Percentiles rank a stretch among this genome's conserved stretches.
phyloP scores from a whole-genome alignment of 164 flowering plant species.

The Aristolochia contorta region DNA sequence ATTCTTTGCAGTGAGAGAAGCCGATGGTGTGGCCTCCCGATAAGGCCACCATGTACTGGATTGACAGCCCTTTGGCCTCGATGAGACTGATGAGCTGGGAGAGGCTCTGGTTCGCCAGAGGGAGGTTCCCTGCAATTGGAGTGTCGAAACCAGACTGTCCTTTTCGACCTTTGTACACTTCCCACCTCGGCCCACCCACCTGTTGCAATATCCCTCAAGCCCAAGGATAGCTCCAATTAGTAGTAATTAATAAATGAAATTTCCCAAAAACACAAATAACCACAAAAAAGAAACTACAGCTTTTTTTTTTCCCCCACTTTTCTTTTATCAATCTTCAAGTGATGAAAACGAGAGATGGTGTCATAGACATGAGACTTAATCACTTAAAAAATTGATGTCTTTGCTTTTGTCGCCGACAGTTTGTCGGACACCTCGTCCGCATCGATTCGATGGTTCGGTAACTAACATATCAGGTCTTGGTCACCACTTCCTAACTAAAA shows the following conservation, averaged over 20 bases:
- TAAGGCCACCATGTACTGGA: constrained; percentile 61
- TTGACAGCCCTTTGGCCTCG: constrained; percentile 24
- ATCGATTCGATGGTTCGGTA: neutral
- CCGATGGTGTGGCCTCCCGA: constrained; percentile 76
- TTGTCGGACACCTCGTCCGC: neutral
- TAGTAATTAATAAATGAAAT: too few relatives aligned
- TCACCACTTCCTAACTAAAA: too few relatives aligned
- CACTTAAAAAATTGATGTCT: too few relatives aligned
- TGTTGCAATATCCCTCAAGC: neutral
- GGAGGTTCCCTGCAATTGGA: constrained; percentile 35
- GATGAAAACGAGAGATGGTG: too few relatives aligned
- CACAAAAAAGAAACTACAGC: too few relatives aligned
- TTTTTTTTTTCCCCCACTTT: too few relatives aligned
- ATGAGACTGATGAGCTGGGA: constrained; percentile 31
- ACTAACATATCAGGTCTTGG: too few relatives aligned
- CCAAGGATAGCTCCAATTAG: too few relatives aligned
- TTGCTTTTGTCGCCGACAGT: too few relatives aligned
- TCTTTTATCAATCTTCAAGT: too few relatives aligned
- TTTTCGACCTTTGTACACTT: constrained; percentile 44
- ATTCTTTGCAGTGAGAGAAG: constrained; percentile 68
- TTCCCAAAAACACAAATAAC: too few relatives aligned
- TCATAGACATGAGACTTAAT: too few relatives aligned
- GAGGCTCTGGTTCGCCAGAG: constrained; percentile 33
- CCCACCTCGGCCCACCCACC: constrained; percentile 68
- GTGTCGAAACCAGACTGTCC: constrained; percentile 34